Conservation (phyloP, 2,329 filamentous ascomycete species). For the Colletotrichum ledebouriae region DNA sequence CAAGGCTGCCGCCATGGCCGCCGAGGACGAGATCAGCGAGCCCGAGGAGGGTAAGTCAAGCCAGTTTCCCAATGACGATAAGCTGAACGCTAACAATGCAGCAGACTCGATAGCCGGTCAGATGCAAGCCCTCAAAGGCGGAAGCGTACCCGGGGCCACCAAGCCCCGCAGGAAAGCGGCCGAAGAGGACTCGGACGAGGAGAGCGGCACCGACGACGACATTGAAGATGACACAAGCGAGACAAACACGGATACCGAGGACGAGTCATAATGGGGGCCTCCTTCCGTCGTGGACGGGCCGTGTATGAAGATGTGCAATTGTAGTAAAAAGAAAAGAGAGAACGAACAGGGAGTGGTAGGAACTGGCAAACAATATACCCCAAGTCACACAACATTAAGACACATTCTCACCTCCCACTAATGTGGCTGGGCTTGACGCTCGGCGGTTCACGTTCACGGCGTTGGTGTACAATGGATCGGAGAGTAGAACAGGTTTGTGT, state of each 20-base stretch:
- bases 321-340: slow-evolving; percentile 11
- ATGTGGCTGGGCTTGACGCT: slow-evolving; percentile 14
- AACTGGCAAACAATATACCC: slow-evolving; percentile 38
- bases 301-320: not conserved
- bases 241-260: slow-evolving; percentile 78
- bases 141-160: slow-evolving; percentile 63
- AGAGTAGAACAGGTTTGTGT: not conserved
- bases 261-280: slow-evolving; percentile 61
- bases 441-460: not conserved
- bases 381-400: slow-evolving; percentile 33
- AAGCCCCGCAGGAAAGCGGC: slow-evolving; percentile 68
- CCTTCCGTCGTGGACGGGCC: not conserved
- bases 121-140: slow-evolving; percentile 88
- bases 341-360: slow-evolving; percentile 22
- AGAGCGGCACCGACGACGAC: slow-evolving; percentile 85
- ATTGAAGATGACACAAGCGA: slow-evolving; percentile 78
- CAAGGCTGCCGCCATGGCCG: slow-evolving; percentile 83
- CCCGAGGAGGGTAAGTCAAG: slow-evolving; percentile 89
- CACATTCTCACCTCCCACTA: not conserved
- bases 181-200: slow-evolving; percentile 77
- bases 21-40: slow-evolving; percentile 96
- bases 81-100: slow-evolving; percentile 46
- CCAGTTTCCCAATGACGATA: slow-evolving; percentile 41
- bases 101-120: slow-evolving; percentile 90
- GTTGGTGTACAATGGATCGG: not conserved